These are phyloP conservation scores for Metschnikowia lachancei DNA, from an alignment of 805 yeast genomes.

Conservation along the genomic window DNA sequence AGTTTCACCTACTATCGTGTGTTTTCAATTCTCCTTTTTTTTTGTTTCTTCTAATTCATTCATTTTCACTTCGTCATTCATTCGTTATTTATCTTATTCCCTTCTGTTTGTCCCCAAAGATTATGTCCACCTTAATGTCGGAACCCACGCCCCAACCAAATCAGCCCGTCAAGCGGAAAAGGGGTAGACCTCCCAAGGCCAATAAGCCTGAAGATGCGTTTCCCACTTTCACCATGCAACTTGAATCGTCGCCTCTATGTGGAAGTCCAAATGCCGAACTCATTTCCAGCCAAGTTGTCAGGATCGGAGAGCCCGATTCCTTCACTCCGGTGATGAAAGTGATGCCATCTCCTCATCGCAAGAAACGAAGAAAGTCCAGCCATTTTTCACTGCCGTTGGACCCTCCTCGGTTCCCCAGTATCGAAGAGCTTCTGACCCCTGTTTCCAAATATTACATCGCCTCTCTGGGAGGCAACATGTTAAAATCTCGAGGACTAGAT, in stretches of 20 bases:
- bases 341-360: slow-evolving; percentile 25
- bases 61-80: neutral
- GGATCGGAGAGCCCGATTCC: slow-evolving; percentile 42
- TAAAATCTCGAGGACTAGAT: slow-evolving; percentile 6
- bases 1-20: neutral
- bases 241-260: slow-evolving; percentile 37
- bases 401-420: neutral
- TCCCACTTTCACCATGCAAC: slow-evolving; percentile 40
- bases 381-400: slow-evolving; percentile 5
- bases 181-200: slow-evolving; percentile 48
- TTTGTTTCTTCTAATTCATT: neutral
- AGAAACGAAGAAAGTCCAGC: slow-evolving; percentile 12
- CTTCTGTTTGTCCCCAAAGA: neutral
- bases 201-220: slow-evolving; percentile 32
- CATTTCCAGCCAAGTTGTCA: slow-evolving; percentile 37
- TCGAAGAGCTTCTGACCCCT: neutral
- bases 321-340: slow-evolving; percentile 46
- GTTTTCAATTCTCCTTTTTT: neutral
- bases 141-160: slow-evolving; percentile 1
- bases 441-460: slow-evolving; percentile 1
- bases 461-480: slow-evolving; percentile 1
- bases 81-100: neutral
- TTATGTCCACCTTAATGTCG: slow-evolving; percentile 2
- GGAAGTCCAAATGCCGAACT: slow-evolving; percentile 40
- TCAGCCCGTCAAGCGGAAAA: slow-evolving; percentile 34